Base-by-base conservation (phyloP, 2,329 filamentous ascomycete species). In the Cytospora piceae region DNA sequence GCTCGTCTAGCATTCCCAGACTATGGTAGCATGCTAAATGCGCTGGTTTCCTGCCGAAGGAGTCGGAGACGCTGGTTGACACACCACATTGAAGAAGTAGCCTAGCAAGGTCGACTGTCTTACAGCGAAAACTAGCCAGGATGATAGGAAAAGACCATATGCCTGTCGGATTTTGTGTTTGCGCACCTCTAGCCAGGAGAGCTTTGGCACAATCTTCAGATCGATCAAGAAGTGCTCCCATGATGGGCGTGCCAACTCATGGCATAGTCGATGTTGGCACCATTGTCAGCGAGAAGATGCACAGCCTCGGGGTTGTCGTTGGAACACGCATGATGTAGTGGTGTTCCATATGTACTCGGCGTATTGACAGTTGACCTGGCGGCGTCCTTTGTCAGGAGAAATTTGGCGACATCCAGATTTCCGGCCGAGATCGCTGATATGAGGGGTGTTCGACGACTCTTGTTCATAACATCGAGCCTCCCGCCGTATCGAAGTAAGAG, bases 21-120 rank as follows among this genome's bases (percentile, higher is more conserved):
- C 31, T 15, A 22, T 60, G 51, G 46, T 52, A 52, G 15, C 59
- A 61, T 27, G 59, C 34, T 6, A 61, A 32, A 29, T 61, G 59
- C 3, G 20, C 51, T 6, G 51, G 51, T 14, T 37, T 54, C 17
- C 59, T 54, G 6, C 17, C 17, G 4, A 55, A n/a, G 7, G 2
- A 7, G 29, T 52, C 58, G 24, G 5, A 20, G 7, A 27, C 58
- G 29, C 51, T 22, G 32, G 1, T 9, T 17, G 27, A 51, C 11
- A 51, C 27, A 17, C 29, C 22, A 6, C 7, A 20, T 27, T 24
- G 6, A 11, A 52, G 46, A 4, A 60, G 22, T 9, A 37, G 14
- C 15, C n/a, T 12, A 4, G 52, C 5, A 9, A 52, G 22, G 8
- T 27, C 11, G 2, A 20, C 39, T 29, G 20, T 46, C 22, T 31